Percentiles rank a stretch among this genome's conserved stretches.
phyloP scores from a whole-genome alignment of 371 early-diverging fungal genomes.

The Mortierella sp. region DNA sequence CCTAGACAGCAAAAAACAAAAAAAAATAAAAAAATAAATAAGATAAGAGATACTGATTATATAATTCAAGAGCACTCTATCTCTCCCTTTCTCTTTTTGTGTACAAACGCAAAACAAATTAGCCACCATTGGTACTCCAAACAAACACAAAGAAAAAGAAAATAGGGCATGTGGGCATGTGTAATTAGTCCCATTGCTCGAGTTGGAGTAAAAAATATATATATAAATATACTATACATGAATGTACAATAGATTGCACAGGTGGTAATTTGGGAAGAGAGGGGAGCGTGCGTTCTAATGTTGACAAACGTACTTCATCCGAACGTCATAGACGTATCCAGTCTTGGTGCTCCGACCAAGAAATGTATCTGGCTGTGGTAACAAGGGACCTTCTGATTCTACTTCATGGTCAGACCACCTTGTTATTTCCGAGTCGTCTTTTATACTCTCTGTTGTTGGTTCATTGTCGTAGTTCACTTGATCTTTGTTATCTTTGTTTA shows the following conservation, averaged over 20 bases:
- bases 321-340: slow-evolving; percentile 75
- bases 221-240: too few relatives aligned
- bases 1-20: too few relatives aligned
- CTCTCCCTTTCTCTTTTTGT: not conserved
- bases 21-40: not conserved
- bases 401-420: slow-evolving; percentile 11
- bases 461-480: not conserved
- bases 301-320: slow-evolving; percentile 72
- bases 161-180: not conserved
- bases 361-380: slow-evolving; percentile 38
- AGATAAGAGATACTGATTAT: slow-evolving; percentile 39
- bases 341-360: slow-evolving; percentile 57
- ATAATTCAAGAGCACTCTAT: too few relatives aligned
- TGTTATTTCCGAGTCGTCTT: too few relatives aligned
- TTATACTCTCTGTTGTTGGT: not conserved
- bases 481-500: not conserved
- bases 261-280: too few relatives aligned
- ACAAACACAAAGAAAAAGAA: not conserved
- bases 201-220: too few relatives aligned
- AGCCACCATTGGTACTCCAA: too few relatives aligned
- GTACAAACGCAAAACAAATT: not conserved
- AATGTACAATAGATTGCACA: too few relatives aligned
- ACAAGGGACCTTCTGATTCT: not conserved
- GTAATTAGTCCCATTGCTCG: not conserved
- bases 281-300: not conserved